Conservation (phyloP, 352 stramenopile genomes). For the Globisporangium nagaii region DNA sequence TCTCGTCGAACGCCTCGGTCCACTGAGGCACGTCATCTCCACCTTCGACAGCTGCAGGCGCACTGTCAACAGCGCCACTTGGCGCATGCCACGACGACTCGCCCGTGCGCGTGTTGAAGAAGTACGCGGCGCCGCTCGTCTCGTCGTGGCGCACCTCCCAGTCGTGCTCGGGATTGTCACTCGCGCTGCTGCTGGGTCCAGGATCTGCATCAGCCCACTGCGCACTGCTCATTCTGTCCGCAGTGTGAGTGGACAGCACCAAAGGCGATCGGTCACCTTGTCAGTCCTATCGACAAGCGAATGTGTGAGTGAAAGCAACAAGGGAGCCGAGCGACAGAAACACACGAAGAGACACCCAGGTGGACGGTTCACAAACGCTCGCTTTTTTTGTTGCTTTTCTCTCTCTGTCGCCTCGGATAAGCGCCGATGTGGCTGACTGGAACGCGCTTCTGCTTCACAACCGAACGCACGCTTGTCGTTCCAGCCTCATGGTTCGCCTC, state of each 20-base stretch:
- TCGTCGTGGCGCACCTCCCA: conserved; percentile 51
- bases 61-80: neutral
- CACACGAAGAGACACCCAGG: neutral
- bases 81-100: conserved; percentile 47
- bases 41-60: neutral
- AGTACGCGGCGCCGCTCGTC: conserved; percentile 34
- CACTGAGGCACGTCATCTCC: conserved; percentile 13
- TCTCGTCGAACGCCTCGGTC: conserved; percentile 39
- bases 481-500: no score
- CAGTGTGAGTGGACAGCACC: neutral
- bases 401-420: no score
- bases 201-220: neutral
- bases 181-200: neutral
- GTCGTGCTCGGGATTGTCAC: neutral
- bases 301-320: neutral
- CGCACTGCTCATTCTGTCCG: neutral
- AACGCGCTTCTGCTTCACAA: no score
- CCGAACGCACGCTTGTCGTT: no score
- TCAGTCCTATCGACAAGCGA: neutral
- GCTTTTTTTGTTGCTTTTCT: no score
- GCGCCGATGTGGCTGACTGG: no score
- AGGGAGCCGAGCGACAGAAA: neutral
- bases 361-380: neutral
- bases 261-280: no score
- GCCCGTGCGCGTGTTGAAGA: conserved; percentile 42